These are phyloP conservation scores for Chaetomium tenue DNA, from an alignment of 495 filamentous ascomycete species.

Conservation along the genomic window DNA sequence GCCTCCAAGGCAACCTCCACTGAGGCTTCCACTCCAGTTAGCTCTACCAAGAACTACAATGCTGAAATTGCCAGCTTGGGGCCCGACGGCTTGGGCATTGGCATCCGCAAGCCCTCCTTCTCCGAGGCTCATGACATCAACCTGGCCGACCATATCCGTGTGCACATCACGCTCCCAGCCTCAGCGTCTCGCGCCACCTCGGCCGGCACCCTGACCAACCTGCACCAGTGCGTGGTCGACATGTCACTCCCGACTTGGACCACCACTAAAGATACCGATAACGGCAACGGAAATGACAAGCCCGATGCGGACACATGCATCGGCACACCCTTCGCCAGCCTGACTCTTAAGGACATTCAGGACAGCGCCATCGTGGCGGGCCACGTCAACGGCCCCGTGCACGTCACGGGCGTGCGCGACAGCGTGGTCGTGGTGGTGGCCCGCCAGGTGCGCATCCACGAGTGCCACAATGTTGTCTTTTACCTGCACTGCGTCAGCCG, in stretches of 20 bases:
- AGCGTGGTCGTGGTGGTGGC: slow-evolving; percentile 73
- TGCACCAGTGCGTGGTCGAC: slow-evolving; percentile 73
- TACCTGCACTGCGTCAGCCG: slow-evolving; percentile 79
- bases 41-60: slow-evolving; percentile 50
- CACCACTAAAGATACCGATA: slow-evolving; percentile 2
- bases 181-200: slow-evolving; percentile 64
- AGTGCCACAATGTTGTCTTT: slow-evolving; percentile 72
- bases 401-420: slow-evolving; percentile 72
- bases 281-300: slow-evolving; percentile 2
- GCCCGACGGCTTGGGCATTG: slow-evolving; percentile 1
- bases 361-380: slow-evolving; percentile 72
- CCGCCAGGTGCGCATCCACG: slow-evolving; percentile 87
- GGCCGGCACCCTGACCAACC: slow-evolving; percentile 68
- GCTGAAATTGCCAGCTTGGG: slow-evolving; percentile 42
- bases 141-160: slow-evolving; percentile 58
- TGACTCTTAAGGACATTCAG: slow-evolving; percentile 68
- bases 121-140: slow-evolving; percentile 58
- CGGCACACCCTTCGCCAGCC: slow-evolving; percentile 66
- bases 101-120: slow-evolving; percentile 58
- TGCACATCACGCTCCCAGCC: slow-evolving; percentile 72
- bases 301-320: background rate
- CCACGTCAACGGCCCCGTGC: slow-evolving; percentile 71
- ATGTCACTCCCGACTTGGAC: slow-evolving; percentile 61
- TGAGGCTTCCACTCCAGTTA: slow-evolving; percentile 14
- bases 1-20: background rate